Conservation (phyloP, 2,329 filamentous ascomycete genomes). For the Fusarium miscanthi region DNA sequence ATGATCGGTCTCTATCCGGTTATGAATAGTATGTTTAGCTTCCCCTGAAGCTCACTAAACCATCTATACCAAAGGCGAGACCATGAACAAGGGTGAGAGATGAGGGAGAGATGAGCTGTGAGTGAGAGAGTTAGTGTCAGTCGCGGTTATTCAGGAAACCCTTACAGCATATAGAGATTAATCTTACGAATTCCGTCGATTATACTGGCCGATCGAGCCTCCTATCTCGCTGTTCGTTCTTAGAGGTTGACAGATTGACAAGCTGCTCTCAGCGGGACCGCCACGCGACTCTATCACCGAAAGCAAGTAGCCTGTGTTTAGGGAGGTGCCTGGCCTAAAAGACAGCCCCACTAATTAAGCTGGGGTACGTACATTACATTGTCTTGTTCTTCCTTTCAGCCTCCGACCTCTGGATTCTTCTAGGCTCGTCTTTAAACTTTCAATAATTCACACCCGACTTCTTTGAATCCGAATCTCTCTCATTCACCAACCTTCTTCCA, state of each 20-base stretch:
- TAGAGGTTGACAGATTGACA: constrained; percentile 31
- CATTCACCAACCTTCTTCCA: background rate
- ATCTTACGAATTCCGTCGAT: background rate
- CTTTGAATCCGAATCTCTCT: background rate
- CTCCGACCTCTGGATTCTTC: constrained; percentile 25
- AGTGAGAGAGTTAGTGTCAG: background rate
- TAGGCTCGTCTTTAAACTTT: constrained; percentile 18
- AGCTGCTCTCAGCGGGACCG: constrained; percentile 25
- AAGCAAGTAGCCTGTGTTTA: constrained; percentile 11
- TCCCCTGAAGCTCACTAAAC: constrained; percentile 38
- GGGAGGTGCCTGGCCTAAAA: constrained; percentile 20
- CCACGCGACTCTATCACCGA: constrained; percentile 37
- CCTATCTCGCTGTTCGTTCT: background rate
- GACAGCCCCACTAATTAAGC: constrained; percentile 40
- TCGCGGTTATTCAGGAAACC: background rate
- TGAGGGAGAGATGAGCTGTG: constrained; percentile 25
- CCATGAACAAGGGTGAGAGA: constrained; percentile 36
- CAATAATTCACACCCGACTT: constrained; percentile 14
- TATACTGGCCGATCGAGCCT: background rate
- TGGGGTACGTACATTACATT: constrained; percentile 36
- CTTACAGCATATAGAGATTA: constrained; percentile 4
- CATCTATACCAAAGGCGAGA: constrained; percentile 34
- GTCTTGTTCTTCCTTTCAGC: constrained; percentile 19
- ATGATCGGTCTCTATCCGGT: constrained; percentile 13
- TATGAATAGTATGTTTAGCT: constrained; percentile 14